These are phyloP conservation scores for Clitocybe nebularis DNA, from an alignment of 1,284 basidiomycete species.

Conservation along the genomic window DNA sequence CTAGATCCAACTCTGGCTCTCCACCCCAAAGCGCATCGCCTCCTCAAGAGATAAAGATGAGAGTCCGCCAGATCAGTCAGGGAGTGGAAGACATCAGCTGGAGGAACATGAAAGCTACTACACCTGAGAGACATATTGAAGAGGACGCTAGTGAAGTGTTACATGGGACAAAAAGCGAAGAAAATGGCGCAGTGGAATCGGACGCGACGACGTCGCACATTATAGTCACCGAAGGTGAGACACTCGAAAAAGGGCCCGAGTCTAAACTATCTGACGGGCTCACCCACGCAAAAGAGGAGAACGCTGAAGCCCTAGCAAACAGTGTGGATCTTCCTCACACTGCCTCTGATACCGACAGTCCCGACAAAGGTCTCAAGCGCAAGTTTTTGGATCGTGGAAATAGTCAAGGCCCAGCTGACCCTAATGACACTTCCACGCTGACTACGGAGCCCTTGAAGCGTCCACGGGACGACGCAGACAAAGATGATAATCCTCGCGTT, in stretches of 20 bases:
- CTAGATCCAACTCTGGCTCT: slow-evolving; percentile 30
- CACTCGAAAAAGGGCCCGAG: not conserved
- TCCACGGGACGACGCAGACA: slow-evolving; percentile 50
- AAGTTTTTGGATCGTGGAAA: slow-evolving; percentile 57
- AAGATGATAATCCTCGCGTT: slow-evolving; percentile 56
- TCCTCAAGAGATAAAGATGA: slow-evolving; percentile 67
- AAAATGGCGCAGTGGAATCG: slow-evolving; percentile 8
- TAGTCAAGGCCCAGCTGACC: slow-evolving; percentile 48
- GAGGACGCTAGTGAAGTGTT: slow-evolving; percentile 14
- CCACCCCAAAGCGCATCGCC: slow-evolving; percentile 55
- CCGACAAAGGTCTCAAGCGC: slow-evolving; percentile 62
- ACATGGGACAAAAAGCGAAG: slow-evolving; percentile 8
- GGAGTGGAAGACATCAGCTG: slow-evolving; percentile 73
- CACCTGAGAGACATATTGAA: slow-evolving; percentile 23
- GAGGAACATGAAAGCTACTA: slow-evolving; percentile 43
- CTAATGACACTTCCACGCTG: slow-evolving; percentile 20
- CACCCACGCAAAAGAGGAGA: slow-evolving; percentile 4
- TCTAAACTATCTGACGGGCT: not conserved
- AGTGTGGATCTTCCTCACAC: not conserved
- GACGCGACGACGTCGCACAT: slow-evolving; percentile 10
- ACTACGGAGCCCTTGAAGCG: slow-evolving; percentile 42
- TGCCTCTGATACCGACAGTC: slow-evolving; percentile 34
- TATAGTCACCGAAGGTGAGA: slow-evolving; percentile 16
- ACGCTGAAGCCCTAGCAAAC: slow-evolving; percentile 1
- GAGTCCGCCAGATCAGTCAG: slow-evolving; percentile 72